Evolutionary conservation across 2,329 filamentous ascomycete genomes (phyloP).

Genomic region (Cercospora brassicicola): DNA sequence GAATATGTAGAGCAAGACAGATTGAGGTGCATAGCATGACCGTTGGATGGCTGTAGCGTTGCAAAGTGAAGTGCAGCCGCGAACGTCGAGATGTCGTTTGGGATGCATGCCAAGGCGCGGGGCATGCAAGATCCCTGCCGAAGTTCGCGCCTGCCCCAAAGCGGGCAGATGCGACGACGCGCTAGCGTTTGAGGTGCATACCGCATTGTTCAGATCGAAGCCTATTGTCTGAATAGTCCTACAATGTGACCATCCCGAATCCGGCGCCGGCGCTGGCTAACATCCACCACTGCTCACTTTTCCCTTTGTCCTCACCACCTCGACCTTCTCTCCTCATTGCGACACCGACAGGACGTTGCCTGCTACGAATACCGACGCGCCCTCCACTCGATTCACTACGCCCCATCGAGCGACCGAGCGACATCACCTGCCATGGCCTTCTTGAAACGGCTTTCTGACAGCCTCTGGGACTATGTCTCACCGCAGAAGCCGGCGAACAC

Average conservation of each 20-base stretch:
- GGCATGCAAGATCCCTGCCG: not conserved
- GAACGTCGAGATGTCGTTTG: not conserved
- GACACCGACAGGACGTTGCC: not conserved
- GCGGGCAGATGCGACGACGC: conserved; percentile 1
- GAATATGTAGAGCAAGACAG: not conserved
- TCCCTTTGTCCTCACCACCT: conserved; percentile 6
- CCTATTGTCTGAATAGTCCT: conserved; percentile 4
- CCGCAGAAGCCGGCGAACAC: conserved; percentile 43
- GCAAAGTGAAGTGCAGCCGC: not conserved
- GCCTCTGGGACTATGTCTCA: conserved; percentile 47
- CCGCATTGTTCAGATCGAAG: conserved; percentile 3
- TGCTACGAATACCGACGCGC: not conserved
- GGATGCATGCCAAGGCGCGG: not conserved
- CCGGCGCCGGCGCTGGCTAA: conserved; percentile 12
- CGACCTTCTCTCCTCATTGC: not conserved
- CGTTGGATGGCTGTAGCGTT: not conserved
- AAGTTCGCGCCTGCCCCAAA: not conserved
- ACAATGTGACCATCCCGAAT: conserved; percentile 1
- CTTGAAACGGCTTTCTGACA: conserved; percentile 39
- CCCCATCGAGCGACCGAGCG: not conserved
- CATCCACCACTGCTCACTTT: conserved; percentile 1
- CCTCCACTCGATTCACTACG: not conserved
- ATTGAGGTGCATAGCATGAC: not conserved
- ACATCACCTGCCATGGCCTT: conserved; percentile 23
- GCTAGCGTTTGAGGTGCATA: conserved; percentile 2